Percentiles rank a stretch among this genome's conserved stretches.
These are phyloP conservation scores for Chytridium lagenaria DNA, from an alignment of 371 early-diverging fungal genomes.

Conservation along the genomic window DNA sequence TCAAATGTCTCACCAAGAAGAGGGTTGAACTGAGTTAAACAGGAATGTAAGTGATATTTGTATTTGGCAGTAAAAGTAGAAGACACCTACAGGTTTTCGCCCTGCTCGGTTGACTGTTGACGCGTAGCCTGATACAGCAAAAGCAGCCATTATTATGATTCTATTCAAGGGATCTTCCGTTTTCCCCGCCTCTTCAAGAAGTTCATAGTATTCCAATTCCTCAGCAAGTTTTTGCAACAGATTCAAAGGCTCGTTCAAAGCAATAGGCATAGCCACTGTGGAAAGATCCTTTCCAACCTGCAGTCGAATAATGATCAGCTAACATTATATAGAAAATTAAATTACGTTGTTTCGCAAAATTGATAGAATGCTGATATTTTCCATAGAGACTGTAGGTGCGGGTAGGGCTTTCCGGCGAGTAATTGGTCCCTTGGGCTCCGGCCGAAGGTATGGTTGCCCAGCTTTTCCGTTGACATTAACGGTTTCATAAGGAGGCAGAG, in stretches of 20 bases:
- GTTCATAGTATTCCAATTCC: conserved; percentile 86
- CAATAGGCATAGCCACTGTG: conserved; percentile 94
- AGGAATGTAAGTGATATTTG: no score
- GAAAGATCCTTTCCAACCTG: conserved; percentile 90
- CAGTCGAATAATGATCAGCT: not conserved
- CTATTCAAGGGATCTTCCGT: conserved; percentile 73
- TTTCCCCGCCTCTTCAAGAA: conserved; percentile 79
- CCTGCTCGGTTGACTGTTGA: conserved; percentile 79
- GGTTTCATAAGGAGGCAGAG: no score
- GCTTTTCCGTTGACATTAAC: no score
- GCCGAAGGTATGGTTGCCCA: not conserved
- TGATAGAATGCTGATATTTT: conserved; percentile 82
- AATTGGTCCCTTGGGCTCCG: conserved; percentile 1
- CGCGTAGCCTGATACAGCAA: conserved; percentile 87
- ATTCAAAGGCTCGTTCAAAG: conserved; percentile 93
- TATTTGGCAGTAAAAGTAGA: no score
- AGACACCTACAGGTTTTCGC: conserved; percentile 75
- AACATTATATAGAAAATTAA: not conserved
- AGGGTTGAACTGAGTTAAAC: conserved; percentile 91
- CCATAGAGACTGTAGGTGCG: conserved; percentile 72
- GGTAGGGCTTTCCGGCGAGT: conserved; percentile 69
- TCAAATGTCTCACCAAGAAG: conserved; percentile 94
- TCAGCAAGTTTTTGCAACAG: conserved; percentile 89
- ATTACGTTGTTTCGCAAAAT: conserved; percentile 84
- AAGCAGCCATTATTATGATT: conserved; percentile 66